Base-by-base conservation (phyloP, 805 yeast species). In the Komagataella kurtzmanii region DNA sequence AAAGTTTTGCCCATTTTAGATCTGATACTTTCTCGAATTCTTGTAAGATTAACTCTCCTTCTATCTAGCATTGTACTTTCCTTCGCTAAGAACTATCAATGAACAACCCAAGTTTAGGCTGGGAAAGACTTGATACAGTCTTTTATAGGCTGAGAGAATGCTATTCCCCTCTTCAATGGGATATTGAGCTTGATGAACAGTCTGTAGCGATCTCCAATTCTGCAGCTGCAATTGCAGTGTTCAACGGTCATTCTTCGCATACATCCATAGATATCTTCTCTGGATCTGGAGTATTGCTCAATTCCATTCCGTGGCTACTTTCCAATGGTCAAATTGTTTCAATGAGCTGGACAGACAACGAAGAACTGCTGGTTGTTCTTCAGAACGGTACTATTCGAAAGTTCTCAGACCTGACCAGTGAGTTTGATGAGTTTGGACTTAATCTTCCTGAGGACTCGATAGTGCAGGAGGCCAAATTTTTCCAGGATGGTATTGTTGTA, bases 91-190 rank as follows among this genome's bases (percentile, higher is more conserved):
- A 14, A 45, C 6, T 40, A 60, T 58, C 58, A 50, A n/a, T 5
- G 8, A 24, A 40, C 70, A 2, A 69, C 64, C 79, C 79, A 10
- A 70, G 75, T 56, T 61, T 73, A 54, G 75, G 75, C 47, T 89
- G 97, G 97, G 96, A 88, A 63, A 75, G 83, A 56, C 73, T 89
- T 17, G 81, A 79, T 51, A 79, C 80, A 63, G 83, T 79, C 7
- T 87, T 77, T 62, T 89, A 88, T 57, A 70, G 85, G 52, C 72
- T 75, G 17, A 65, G 82, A 51, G 74, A 78, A 17, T 81, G 85
- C 52, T 45, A 45, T 12, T 82, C 77, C 59, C 73, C 68, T 1
- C 61, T 80, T 58, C 65, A 72, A 51, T 81, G 85, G 85, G 64
- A 72, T 17, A 55, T 71, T 8, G 65, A 71, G 24, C 49, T 77